These are phyloP conservation scores for Colletotrichum incanum DNA, from an alignment of 2,329 filamentous ascomycete species.

Conservation along the genomic window DNA sequence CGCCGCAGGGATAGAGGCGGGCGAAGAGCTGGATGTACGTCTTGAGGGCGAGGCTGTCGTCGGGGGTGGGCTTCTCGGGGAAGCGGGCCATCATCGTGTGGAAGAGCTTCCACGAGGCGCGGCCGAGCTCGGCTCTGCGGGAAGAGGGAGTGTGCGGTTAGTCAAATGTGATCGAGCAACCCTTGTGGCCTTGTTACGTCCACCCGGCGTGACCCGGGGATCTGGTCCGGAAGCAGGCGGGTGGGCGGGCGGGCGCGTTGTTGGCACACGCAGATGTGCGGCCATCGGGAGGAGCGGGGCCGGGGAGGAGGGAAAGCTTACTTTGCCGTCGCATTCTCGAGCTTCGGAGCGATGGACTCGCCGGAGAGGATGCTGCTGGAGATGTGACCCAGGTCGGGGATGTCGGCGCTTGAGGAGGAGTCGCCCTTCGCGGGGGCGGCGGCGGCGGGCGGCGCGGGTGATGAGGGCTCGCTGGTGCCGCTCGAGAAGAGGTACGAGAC, in stretches of 20 bases:
- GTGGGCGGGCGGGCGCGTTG: no score
- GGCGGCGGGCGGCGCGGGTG: slow-evolving; percentile 26
- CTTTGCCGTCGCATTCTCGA: slow-evolving; percentile 88
- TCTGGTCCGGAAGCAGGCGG: background rate
- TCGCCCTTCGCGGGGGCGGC: slow-evolving; percentile 44
- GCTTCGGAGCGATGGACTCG: slow-evolving; percentile 82
- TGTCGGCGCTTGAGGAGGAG: slow-evolving; percentile 37
- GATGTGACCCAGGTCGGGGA: slow-evolving; percentile 59
- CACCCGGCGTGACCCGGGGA: background rate
- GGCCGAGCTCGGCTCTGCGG: slow-evolving; percentile 74
- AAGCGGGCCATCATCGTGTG: slow-evolving; percentile 81
- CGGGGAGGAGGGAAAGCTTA: slow-evolving; percentile 54
- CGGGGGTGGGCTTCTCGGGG: slow-evolving; percentile 74
- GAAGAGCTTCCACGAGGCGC: slow-evolving; percentile 79
- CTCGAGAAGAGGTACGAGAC: slow-evolving; percentile 74
- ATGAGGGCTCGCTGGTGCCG: slow-evolving; percentile 45
- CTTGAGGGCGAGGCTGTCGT: slow-evolving; percentile 75
- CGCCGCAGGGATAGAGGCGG: slow-evolving; percentile 79
- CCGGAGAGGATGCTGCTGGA: slow-evolving; percentile 72
- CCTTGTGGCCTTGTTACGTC: background rate
- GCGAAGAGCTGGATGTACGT: slow-evolving; percentile 78
- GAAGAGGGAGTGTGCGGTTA: slow-evolving; percentile 24
- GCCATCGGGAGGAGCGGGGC: background rate
- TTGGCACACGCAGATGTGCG: background rate
- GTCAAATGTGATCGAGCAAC: background rate